phyloP scores from a whole-genome alignment of 2,329 filamentous ascomycete species.

The Colletotrichum acutatum region DNA sequence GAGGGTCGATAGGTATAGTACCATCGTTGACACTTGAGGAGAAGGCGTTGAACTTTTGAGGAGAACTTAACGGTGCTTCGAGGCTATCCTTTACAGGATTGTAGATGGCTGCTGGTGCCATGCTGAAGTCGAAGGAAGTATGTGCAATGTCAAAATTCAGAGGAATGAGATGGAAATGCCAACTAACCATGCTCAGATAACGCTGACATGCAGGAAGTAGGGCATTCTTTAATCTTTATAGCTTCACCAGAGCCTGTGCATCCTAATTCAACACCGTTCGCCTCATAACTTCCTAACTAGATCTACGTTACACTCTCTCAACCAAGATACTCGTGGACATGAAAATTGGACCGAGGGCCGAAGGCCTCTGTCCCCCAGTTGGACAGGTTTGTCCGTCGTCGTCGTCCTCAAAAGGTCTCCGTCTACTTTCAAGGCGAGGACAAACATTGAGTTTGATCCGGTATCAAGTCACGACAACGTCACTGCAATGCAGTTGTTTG shows the following conservation, averaged over 20 bases:
- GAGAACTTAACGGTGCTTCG: background rate
- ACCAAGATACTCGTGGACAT: background rate
- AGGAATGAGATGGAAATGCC: background rate
- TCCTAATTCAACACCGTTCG: background rate
- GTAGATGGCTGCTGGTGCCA: conserved; percentile 4
- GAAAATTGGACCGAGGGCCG: background rate
- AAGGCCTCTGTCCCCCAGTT: background rate
- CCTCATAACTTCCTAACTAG: background rate
- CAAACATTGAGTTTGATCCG: background rate
- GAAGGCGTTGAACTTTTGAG: background rate
- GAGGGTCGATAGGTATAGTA: conserved; percentile 9
- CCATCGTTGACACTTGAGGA: background rate
- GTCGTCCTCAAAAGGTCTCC: background rate
- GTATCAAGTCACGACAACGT: background rate
- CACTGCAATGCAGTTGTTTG: background rate
- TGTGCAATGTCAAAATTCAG: background rate
- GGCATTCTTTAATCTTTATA: background rate
- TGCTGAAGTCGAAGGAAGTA: background rate
- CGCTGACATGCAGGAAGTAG: background rate
- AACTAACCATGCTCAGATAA: background rate
- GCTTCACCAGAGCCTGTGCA: background rate
- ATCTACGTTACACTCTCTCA: background rate
- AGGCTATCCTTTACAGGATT: background rate
- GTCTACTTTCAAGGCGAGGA: background rate
- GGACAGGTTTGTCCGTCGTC: background rate